Base-by-base conservation (phyloP, 768 basidiomycete species). In the Kwoniella mangroviensis region DNA sequence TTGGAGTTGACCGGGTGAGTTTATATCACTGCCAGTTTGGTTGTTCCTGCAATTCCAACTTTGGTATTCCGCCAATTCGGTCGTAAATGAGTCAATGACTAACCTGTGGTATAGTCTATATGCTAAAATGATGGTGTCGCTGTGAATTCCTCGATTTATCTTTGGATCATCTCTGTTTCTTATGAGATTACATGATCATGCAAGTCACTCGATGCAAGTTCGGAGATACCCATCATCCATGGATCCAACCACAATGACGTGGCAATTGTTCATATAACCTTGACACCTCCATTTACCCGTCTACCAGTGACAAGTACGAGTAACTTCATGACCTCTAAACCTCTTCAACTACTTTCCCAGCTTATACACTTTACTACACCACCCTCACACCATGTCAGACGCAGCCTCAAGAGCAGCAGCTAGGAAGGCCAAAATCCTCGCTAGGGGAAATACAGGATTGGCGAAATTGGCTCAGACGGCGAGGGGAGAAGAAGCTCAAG, bases 351-450 rank as follows among this genome's bases (percentile, higher is more conserved):
- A 34, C 6, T 7, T 5, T 34, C 34, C 34, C 34, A 49, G 10
- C 45, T 49, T 19, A 17, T 49, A 6, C 45, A 49, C 19, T 19
- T 49, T 49, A 49, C 1, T 0, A 49, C 45, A 4, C 4, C 19
- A 49, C 45, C 12, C 13, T 49, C 45, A 13, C n/a, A 43, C 13
- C 13, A 60, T 60, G 57, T 71, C 75, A 21, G 82, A 83, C 55
- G 82, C 82, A 42, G 74, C 76, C 15, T 64, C 68, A 11, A 67
- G 80, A 63, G 82, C 80, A 45, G 80, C 78, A 42, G 82, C 82
- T 54, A 67, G 82, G 17, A 75, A 76, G 34, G 82, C 82, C 10
- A 83, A 81, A 67, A 83, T 83, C 73, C 73, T 81, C 19, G 82
- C 82, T 2, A 65, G 82, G 53, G 82, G 82, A 19, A 78, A 76